These are phyloP conservation scores for Yueomyces sinensis DNA, from an alignment of 805 yeast species.

Conservation along the genomic window DNA sequence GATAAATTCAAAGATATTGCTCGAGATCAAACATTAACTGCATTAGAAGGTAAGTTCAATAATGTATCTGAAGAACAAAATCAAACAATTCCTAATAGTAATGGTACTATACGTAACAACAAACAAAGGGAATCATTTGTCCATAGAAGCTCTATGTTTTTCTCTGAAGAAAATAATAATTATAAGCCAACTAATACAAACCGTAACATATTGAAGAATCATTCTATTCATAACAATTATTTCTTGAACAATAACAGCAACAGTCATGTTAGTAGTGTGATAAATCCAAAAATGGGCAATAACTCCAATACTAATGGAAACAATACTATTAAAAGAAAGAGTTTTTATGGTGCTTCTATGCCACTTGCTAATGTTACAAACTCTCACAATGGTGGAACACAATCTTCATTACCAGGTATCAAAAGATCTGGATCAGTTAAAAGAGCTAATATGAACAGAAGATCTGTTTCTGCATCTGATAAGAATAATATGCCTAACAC, in stretches of 20 bases:
- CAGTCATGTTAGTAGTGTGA: background rate
- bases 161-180: background rate
- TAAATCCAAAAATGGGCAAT: background rate
- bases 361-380: background rate
- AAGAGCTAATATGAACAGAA: slow-evolving; percentile 1
- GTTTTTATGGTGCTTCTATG: slow-evolving; percentile 12
- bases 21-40: slow-evolving; percentile 1
- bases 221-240: no score
- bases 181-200: no score
- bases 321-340: slow-evolving; percentile 12
- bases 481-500: background rate
- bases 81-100: background rate
- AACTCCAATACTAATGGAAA: slow-evolving; percentile 1
- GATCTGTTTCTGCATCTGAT: background rate
- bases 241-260: no score
- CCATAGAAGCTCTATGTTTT: background rate
- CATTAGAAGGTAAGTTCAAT: background rate
- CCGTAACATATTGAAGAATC: background rate
- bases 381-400: slow-evolving; percentile 1
- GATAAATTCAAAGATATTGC: background rate
- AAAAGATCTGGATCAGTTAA: slow-evolving; percentile 6
- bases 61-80: background rate
- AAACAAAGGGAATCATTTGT: background rate
- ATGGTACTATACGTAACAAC: background rate
- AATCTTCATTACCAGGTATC: slow-evolving; percentile 12